Evolutionary conservation across 208 protist genomes (phyloP), one percentile per base, ranked within the genome.

Genomic region (Leishmania tarentolae): DNA sequence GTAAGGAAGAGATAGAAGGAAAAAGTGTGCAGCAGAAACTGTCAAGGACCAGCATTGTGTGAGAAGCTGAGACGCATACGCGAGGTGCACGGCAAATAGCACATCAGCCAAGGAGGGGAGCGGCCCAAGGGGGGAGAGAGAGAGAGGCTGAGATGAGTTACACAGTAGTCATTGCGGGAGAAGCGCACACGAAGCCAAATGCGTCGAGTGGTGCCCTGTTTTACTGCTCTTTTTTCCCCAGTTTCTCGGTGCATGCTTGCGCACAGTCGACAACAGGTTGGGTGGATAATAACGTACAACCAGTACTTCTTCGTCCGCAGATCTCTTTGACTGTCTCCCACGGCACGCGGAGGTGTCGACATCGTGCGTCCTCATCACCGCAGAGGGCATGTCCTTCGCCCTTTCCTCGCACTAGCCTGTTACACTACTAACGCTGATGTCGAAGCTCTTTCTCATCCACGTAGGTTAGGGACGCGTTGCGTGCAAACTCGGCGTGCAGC

Each of bases 401-500:
- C 1, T 31, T 61, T 50, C 24, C 37, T 19, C 50, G 46, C 46
- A 52, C 44, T 37, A 17, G 28, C 17, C 69, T 11, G 0, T 24
- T 24, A 35, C 40, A 37, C 69, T 46, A 37, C 40, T 63, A 19
- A 31, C 50, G 46, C 15, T 61, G 13, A 42, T 15, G 35, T 61
- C 50, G 47, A 24, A 76, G 74, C n/a, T 77, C 52, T 35, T 80
- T 53, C 3, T 87, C 78, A 8, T 92, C 89, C 6, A 87, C 80
- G 53, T 86, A 92, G 7, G 57, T 31, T 53, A 92, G 83, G 5
- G 59, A 65, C 2, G 81, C 84, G 70, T 89, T 75, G 21, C 77
- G 35, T 2, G 89, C 89, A 75, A 91, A 89, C 6, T 84, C 63
- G 31, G 59, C 52, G 82, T 92, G 89, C 28, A 88, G 65, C 2